A percentile compares a stretch with the other conserved stretches of the same genome.
Conservation (phyloP, 768 basidiomycete genomes). For the Rhodotorula paludigena region DNA sequence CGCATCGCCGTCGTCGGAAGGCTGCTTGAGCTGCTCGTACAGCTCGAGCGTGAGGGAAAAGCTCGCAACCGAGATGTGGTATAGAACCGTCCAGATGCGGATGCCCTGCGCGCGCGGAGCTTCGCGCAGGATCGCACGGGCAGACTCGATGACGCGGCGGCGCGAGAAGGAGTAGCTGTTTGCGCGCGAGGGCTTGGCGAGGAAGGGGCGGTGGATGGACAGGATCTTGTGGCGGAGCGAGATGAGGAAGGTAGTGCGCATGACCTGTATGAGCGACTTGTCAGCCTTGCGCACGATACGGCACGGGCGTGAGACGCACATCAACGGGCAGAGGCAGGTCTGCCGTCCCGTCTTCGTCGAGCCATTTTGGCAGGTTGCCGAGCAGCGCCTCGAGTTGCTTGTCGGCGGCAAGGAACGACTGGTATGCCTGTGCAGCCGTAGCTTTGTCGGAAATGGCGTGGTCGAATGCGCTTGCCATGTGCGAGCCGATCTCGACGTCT, state of each 20-base stretch:
- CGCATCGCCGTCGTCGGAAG: constrained; percentile 16
- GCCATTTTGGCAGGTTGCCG: constrained; percentile 20
- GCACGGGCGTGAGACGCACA: background rate
- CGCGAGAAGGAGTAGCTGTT: constrained; percentile 30
- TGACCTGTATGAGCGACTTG: background rate
- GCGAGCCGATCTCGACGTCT: constrained; percentile 32
- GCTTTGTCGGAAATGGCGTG: constrained; percentile 10
- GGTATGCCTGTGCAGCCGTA: constrained; percentile 18
- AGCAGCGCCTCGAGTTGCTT: constrained; percentile 26
- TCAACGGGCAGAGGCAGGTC: constrained; percentile 8
- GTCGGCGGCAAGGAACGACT: constrained; percentile 30
- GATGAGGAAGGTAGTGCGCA: constrained; percentile 32
- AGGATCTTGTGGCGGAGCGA: constrained; percentile 35
- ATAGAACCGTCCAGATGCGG: constrained; percentile 28
- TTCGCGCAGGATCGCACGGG: constrained; percentile 34
- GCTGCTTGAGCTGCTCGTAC: constrained; percentile 28
- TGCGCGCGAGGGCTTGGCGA: constrained; percentile 25
- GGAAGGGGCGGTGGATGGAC: constrained; percentile 35
- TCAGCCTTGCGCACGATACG: too few relatives aligned
- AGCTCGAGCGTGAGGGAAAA: constrained; percentile 37
- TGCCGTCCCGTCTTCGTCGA: background rate
- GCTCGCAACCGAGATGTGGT: constrained; percentile 31
- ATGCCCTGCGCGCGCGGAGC: background rate
- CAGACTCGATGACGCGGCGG: constrained; percentile 28
- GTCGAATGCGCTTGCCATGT: constrained; percentile 30